phyloP scores from a whole-genome alignment of 2,329 filamentous ascomycete species.

The Diplodia corticola region DNA sequence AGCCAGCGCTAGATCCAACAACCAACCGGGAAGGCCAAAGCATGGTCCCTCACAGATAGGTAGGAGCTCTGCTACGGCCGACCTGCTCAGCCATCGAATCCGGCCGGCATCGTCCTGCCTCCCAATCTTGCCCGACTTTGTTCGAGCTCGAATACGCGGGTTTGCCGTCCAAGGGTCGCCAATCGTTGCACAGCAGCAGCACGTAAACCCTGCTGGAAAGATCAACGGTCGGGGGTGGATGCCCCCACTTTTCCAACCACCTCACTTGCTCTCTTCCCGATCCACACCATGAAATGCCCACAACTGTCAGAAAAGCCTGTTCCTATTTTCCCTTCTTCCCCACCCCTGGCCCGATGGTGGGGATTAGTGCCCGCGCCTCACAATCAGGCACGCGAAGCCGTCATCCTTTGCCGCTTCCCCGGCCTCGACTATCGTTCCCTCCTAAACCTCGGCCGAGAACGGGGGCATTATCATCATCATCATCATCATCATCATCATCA shows the following conservation, averaged over 20 bases:
- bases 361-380: background rate
- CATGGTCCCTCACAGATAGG: background rate
- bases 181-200: background rate
- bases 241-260: constrained; percentile 11
- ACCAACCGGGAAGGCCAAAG: too few species aligned
- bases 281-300: too few species aligned
- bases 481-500: too few species aligned
- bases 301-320: background rate
- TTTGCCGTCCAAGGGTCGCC: background rate
- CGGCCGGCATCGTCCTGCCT: background rate
- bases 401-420: background rate
- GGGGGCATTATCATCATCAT: too few species aligned
- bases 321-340: background rate
- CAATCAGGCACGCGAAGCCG: background rate
- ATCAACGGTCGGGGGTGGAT: background rate
- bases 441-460: background rate
- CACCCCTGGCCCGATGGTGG: background rate
- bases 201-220: background rate
- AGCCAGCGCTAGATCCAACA: too few species aligned
- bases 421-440: background rate
- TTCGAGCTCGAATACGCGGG: background rate
- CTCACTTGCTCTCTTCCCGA: background rate
- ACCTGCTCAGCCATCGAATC: background rate
- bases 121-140: background rate
- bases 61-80: background rate